Conservation (phyloP, 352 stramenopile genomes). For the Plasmopara viticola region DNA sequence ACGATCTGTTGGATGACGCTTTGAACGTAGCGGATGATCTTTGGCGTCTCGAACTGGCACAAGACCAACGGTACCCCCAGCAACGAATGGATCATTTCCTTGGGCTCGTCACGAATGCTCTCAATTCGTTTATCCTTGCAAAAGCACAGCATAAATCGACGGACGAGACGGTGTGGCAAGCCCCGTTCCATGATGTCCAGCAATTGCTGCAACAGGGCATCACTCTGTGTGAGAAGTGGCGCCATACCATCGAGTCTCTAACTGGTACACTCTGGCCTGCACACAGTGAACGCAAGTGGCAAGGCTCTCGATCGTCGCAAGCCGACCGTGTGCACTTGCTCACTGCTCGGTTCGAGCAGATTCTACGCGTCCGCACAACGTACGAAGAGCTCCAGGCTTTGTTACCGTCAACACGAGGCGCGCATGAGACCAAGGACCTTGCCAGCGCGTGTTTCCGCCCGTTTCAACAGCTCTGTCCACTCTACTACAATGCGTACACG, state of each 20-base stretch:
- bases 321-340: conserved; percentile 38
- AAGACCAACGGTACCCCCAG: conserved; percentile 75
- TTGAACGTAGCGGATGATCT: conserved; percentile 85
- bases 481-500: conserved; percentile 91
- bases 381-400: conserved; percentile 84
- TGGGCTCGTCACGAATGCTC: conserved; percentile 62
- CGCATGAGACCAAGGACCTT: conserved; percentile 34
- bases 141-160: conserved; percentile 27
- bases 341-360: conserved; percentile 62
- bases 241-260: conserved; percentile 55
- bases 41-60: conserved; percentile 71
- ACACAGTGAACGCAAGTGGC: conserved; percentile 80
- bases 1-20: conserved; percentile 81
- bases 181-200: conserved; percentile 50
- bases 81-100: conserved; percentile 85
- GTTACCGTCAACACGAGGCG: conserved; percentile 27
- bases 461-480: conserved; percentile 54
- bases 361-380: conserved; percentile 77
- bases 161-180: conserved; percentile 67
- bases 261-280: conserved; percentile 75
- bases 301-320: conserved; percentile 19
- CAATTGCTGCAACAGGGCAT: conserved; percentile 51
- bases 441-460: conserved; percentile 55
- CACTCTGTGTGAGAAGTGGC: conserved; percentile 84
- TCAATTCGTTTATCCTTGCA: conserved; percentile 69